These are phyloP conservation scores for Carex arenaria DNA, from an alignment of 202 grass and related monocot species.

Conservation along the genomic window DNA sequence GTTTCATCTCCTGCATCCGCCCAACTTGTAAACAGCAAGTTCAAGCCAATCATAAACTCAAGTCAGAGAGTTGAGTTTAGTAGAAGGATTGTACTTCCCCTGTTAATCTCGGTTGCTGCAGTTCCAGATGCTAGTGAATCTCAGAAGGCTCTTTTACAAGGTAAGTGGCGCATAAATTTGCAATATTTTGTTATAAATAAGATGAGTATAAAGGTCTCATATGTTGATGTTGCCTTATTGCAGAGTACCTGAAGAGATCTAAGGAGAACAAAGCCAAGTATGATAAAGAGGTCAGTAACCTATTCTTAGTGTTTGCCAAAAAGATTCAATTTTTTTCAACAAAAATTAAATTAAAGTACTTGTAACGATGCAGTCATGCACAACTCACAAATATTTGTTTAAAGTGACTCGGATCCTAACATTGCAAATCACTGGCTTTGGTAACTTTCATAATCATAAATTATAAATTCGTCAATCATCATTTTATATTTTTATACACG, in stretches of 20 bases:
- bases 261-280: constrained; percentile 87
- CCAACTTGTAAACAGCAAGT: constrained; percentile 28
- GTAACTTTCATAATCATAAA: neutral
- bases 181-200: neutral
- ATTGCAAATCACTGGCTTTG: neutral
- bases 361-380: too few relatives aligned
- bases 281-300: constrained; percentile 63
- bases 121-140: constrained; percentile 56
- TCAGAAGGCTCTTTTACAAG: constrained; percentile 67
- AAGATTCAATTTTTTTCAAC: neutral
- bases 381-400: neutral
- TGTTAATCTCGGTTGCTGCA: constrained; percentile 31
- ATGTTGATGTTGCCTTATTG: neutral
- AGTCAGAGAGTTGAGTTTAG: constrained; percentile 42
- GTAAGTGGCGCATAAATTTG: neutral
- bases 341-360: neutral
- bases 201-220: neutral
- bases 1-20: constrained; percentile 30
- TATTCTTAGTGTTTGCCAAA: neutral
- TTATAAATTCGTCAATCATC: neutral
- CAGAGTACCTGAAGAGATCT: constrained; percentile 78
- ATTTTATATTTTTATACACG: neutral
- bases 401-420: neutral
- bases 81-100: constrained; percentile 59
- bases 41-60: constrained; percentile 18